phyloP scores from a whole-genome alignment of 73 alveolate species.

The Tetrahymena malaccensis region DNA sequence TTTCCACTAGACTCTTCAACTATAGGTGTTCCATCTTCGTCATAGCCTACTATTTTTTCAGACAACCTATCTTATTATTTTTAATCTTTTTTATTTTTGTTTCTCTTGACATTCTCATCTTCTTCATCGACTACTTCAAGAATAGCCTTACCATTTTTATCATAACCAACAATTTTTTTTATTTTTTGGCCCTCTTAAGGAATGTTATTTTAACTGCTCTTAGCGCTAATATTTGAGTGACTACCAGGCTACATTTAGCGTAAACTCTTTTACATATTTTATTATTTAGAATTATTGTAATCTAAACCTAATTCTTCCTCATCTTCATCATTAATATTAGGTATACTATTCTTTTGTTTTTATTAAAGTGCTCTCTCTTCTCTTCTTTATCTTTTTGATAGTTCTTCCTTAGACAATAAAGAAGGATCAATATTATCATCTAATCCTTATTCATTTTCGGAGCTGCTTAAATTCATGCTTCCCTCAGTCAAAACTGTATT shows the following conservation, averaged over 20 bases:
- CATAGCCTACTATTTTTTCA: neutral
- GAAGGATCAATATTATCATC: neutral
- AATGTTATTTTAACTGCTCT: neutral
- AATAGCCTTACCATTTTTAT: neutral
- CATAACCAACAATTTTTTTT: neutral
- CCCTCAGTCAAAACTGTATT: neutral
- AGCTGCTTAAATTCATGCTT: neutral
- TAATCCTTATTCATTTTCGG: neutral
- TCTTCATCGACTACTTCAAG: neutral
- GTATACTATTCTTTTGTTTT: neutral
- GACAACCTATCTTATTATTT: neutral
- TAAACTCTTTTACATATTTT: neutral
- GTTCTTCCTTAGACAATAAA: neutral
- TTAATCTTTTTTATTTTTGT: neutral
- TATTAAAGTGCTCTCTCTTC: neutral
- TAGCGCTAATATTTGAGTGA: neutral
- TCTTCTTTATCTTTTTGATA: neutral
- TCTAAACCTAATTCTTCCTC: neutral
- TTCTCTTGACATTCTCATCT: neutral
- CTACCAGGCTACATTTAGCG: neutral
- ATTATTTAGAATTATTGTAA: neutral
- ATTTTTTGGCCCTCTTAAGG: neutral
- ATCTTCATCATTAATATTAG: neutral
- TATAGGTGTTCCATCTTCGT: neutral
- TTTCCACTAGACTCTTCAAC: neutral